phyloP scores from a whole-genome alignment of 495 filamentous ascomycete genomes.

The Extremus antarcticus region DNA sequence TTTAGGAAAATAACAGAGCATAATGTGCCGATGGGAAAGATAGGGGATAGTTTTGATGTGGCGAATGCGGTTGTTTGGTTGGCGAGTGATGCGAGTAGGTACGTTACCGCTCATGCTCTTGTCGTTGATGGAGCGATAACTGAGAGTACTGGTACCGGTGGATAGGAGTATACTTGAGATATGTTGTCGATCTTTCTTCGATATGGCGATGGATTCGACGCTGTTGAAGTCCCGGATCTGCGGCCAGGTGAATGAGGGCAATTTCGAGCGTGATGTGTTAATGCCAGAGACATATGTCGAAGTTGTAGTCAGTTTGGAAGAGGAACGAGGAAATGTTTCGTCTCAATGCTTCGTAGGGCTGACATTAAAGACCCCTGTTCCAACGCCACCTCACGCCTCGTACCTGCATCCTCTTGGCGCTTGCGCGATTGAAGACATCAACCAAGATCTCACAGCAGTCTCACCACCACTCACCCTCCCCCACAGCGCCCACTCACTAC shows the following conservation, averaged over 20 bases:
- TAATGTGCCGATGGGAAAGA: constrained; percentile 33
- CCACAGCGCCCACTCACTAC: not conserved
- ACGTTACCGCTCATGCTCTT: constrained; percentile 44
- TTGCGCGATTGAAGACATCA: not conserved
- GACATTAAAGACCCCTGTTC: not conserved
- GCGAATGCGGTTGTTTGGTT: constrained; percentile 43
- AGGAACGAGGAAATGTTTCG: too few species aligned
- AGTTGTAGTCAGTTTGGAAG: not conserved
- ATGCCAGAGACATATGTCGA: too few species aligned
- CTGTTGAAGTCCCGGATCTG: too few species aligned
- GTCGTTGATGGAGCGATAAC: constrained; percentile 42
- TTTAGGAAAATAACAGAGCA: constrained; percentile 14
- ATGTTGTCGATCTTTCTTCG: too few species aligned
- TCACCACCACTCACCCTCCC: not conserved
- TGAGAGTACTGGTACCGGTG: constrained; percentile 1
- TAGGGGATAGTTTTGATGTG: constrained; percentile 42
- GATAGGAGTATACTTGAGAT: not conserved
- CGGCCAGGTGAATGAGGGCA: too few species aligned
- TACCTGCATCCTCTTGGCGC: not conserved
- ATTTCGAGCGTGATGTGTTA: too few species aligned
- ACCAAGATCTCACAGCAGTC: not conserved
- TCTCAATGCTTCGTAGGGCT: not conserved
- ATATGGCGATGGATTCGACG: too few species aligned
- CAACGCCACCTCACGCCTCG: not conserved
- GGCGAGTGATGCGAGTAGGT: constrained; percentile 37